Conservation (phyloP, 2,329 filamentous ascomycete genomes). For the Stagonosporopsis vannaccii region DNA sequence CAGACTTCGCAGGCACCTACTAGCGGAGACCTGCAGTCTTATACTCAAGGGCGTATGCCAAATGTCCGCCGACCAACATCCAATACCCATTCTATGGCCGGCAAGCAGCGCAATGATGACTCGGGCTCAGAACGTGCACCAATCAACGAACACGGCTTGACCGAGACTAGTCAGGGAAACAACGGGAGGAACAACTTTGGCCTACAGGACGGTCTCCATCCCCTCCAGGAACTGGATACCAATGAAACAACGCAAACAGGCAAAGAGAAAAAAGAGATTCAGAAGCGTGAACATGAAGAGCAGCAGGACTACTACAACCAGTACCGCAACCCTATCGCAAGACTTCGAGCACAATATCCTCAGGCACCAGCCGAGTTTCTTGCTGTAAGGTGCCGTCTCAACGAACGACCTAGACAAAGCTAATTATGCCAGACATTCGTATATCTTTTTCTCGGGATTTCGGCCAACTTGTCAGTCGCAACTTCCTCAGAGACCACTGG, state of each 20-base stretch:
- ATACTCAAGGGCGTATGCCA: constrained; percentile 21
- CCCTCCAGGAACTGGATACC: constrained; percentile 41
- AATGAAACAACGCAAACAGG: constrained; percentile 37
- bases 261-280: constrained; percentile 48
- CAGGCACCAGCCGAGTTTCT: constrained; percentile 63
- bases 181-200: constrained; percentile 44
- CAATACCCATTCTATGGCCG: constrained; percentile 10
- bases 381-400: no score
- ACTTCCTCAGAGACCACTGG: constrained; percentile 54
- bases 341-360: constrained; percentile 59
- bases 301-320: constrained; percentile 57
- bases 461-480: constrained; percentile 57
- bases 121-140: constrained; percentile 24
- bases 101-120: constrained; percentile 17
- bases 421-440: constrained; percentile 38
- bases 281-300: constrained; percentile 54
- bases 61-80: constrained; percentile 21
- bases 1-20: background rate
- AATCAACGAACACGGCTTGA: constrained; percentile 33
- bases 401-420: constrained; percentile 21
- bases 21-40: constrained; percentile 22
- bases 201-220: constrained; percentile 55
- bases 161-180: constrained; percentile 20
- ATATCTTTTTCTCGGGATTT: constrained; percentile 56
- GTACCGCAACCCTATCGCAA: constrained; percentile 60